Evolutionary conservation across 2,329 filamentous ascomycete species (phyloP), one percentile per base, ranked within the genome.

Genomic region (Sarocladium brachiariae): DNA sequence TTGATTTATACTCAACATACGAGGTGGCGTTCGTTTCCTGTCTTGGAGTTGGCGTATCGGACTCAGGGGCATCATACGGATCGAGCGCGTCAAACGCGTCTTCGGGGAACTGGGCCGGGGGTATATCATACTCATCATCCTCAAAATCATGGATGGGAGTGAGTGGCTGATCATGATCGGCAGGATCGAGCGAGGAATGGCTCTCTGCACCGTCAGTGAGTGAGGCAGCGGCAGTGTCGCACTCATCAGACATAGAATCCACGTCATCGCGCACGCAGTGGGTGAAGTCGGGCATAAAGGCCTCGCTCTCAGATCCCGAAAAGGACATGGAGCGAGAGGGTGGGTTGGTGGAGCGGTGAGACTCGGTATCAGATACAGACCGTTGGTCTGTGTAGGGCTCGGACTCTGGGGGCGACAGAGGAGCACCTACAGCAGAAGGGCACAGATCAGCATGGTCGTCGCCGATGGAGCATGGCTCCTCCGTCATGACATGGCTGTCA

Each of bases 251-350:
- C 13, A 73, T 76, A 33, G 65, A 65, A 51, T 73, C 72, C 51
- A 71, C 69, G 51, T 69, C 65, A 34, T 65, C 56, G 18, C 61
- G 52, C 16, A 61, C 54, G 43, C 57, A 51, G 57, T 65, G 60
- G 21, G 56, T 52, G 35, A 65, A 57, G 34, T 61, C 63, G 19
- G 67, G 53, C 24, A 60, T 55, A 51, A 73, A 67, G 18, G 58
- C 61, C 23, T 70, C 73, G 2, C 70, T 67, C 54, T 77, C 76
- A 0, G 70, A 74, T 48, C 73, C 74, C 1, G 75, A 78, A 56
- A 77, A 77, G 2, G 77, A 80, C 50, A 75, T 65, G 13, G 72
- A 73, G 50, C 75, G 71, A 8, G 73, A 69, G 4, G 73, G 70
- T 1, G 72, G 71, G 46, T 61, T 66, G 61, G 58, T 69, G 51